Conservation (phyloP, 2,329 filamentous ascomycete species). For the Colletotrichum chrysophilum region DNA sequence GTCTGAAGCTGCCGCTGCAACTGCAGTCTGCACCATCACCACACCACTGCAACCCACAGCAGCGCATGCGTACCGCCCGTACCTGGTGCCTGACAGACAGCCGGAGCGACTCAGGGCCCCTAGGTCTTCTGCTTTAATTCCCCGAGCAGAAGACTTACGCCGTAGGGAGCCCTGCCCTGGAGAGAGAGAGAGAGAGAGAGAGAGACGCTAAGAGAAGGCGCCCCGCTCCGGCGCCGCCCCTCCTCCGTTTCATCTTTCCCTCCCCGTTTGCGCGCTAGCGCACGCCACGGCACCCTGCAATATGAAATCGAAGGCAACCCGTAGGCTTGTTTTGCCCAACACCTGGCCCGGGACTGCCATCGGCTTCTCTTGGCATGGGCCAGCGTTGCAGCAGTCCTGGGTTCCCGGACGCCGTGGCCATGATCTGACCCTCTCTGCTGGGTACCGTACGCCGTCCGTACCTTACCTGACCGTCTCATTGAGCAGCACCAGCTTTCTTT, state of each 20-base stretch:
- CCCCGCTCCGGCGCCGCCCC: neutral
- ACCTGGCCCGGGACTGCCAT: neutral
- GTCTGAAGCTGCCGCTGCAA: neutral
- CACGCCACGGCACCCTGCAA: slow-evolving; percentile 22
- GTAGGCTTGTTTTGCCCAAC: neutral
- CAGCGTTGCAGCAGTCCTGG: neutral
- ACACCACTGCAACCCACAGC: neutral
- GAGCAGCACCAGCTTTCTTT: neutral
- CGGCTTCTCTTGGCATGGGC: neutral
- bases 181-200: neutral
- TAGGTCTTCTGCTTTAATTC: neutral
- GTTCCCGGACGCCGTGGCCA: neutral
- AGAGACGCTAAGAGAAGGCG: no score
- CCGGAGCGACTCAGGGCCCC: neutral
- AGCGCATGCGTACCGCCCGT: neutral
- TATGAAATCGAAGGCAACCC: neutral
- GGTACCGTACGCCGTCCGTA: neutral
- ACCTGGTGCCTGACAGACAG: neutral
- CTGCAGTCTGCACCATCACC: neutral
- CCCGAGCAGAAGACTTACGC: neutral
- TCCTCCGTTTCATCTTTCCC: slow-evolving; percentile 18
- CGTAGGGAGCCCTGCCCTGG: neutral
- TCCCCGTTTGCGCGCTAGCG: slow-evolving; percentile 16
- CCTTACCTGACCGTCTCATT: neutral
- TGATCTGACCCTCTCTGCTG: neutral